A percentile compares a stretch with the other conserved stretches of the same genome.
Evolutionary conservation across 495 filamentous ascomycete genomes (phyloP).

Genomic region (Tuber magnatum): DNA sequence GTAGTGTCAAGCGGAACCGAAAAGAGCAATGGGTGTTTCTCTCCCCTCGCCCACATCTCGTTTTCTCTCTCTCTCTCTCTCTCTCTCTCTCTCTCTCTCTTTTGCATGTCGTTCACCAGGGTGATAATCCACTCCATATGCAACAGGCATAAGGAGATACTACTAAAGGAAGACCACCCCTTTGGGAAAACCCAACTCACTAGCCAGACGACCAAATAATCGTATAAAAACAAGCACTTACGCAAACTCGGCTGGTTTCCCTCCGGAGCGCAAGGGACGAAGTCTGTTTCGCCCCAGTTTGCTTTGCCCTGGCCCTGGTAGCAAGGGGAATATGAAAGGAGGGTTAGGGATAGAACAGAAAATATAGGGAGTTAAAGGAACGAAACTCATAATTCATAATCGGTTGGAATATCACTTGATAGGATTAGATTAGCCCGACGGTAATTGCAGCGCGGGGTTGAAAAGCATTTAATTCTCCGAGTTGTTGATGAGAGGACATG

Average conservation of each 20-base stretch:
- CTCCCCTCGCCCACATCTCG: not conserved
- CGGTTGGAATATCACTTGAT: not conserved
- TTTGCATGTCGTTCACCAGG: not conserved
- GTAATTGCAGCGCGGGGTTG: not conserved
- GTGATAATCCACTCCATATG: not conserved
- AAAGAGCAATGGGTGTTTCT: not conserved
- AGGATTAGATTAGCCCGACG: not conserved
- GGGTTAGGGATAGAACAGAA: not conserved
- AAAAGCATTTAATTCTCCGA: not conserved
- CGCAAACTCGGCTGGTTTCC: not conserved
- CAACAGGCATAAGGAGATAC: not conserved
- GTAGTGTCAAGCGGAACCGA: not conserved
- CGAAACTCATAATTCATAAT: not conserved
- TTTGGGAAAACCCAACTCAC: not conserved
- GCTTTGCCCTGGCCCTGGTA: not conserved
- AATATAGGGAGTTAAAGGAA: not conserved
- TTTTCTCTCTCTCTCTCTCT: too few species aligned
- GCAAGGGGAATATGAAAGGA: not conserved
- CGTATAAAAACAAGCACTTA: constrained; percentile 3
- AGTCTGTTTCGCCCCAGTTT: not conserved
- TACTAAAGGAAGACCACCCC: not conserved
- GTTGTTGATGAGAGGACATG: not conserved
- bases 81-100: not conserved
- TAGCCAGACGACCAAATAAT: not conserved
- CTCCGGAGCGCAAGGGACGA: not conserved